Percentiles rank a stretch among this genome's conserved stretches.
phyloP scores from a whole-genome alignment of 1,139 yeast species.

The Yueomyces sp. region DNA sequence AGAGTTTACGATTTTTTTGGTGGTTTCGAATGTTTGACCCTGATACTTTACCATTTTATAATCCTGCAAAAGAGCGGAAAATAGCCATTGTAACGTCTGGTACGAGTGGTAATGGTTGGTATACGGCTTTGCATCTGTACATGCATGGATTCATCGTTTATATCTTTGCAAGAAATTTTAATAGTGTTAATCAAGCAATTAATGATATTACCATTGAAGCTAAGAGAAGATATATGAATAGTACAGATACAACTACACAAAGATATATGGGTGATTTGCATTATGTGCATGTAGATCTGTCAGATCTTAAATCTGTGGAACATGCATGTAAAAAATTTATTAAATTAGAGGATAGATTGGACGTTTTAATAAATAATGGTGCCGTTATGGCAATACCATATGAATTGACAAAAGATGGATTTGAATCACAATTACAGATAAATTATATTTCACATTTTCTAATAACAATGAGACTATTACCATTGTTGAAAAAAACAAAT shows the following conservation, averaged over 20 bases:
- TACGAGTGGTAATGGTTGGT: constrained; percentile 71
- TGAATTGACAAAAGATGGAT: constrained; percentile 51
- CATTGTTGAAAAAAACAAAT: constrained; percentile 34
- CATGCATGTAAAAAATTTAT: constrained; percentile 40
- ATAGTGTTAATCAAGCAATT: constrained; percentile 45
- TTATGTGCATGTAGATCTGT: constrained; percentile 50
- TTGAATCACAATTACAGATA: constrained; percentile 72
- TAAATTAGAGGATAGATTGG: constrained; percentile 38
- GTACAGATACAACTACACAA: constrained; percentile 4
- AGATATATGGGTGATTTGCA: constrained; percentile 43
- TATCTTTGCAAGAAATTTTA: constrained; percentile 53
- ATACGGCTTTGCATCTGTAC: constrained; percentile 59
- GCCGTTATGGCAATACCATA: constrained; percentile 73
- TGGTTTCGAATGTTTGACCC: constrained; percentile 12
- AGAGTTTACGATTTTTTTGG: no score
- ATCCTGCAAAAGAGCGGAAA: constrained; percentile 31
- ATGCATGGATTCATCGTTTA: constrained; percentile 70
- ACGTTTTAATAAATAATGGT: constrained; percentile 65
- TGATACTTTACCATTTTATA: constrained; percentile 24
- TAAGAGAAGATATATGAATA: constrained; percentile 7
- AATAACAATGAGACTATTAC: constrained; percentile 49
- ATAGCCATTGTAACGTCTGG: constrained; percentile 73
- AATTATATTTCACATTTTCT: constrained; percentile 69
- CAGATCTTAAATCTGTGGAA: constrained; percentile 45
- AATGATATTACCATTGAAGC: constrained; percentile 46